A percentile compares a stretch with the other conserved stretches of the same genome.
Evolutionary conservation across 2,329 filamentous ascomycete species (phyloP).

Genomic region (Alternaria sp.): DNA sequence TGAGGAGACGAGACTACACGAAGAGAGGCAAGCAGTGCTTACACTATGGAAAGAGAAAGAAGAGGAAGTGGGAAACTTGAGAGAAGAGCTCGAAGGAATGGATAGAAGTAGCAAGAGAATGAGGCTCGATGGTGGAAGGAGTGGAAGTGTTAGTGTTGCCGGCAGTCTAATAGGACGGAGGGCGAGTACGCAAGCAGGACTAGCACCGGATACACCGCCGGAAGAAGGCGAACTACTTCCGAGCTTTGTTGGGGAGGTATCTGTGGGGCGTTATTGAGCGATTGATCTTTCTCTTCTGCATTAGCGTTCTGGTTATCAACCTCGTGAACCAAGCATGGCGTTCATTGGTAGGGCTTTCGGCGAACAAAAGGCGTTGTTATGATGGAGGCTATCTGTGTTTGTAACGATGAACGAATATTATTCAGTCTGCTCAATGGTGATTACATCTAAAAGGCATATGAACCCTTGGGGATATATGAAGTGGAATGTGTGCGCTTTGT

Average conservation of each 20-base stretch:
- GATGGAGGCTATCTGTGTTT: background rate
- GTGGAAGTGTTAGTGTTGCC: slow-evolving; percentile 21
- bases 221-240: slow-evolving; percentile 34
- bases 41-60: slow-evolving; percentile 37
- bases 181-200: slow-evolving; percentile 22
- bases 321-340: slow-evolving; percentile 9
- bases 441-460: background rate
- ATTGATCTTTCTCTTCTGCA: background rate
- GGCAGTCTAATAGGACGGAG: slow-evolving; percentile 20
- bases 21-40: slow-evolving; percentile 32
- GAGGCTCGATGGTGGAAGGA: slow-evolving; percentile 25
- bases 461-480: background rate
- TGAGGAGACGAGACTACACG: slow-evolving; percentile 26
- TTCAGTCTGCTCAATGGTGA: background rate
- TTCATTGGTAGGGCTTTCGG: slow-evolving; percentile 4
- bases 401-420: background rate
- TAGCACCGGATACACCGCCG: slow-evolving; percentile 31
- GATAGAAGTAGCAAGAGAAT: slow-evolving; percentile 34
- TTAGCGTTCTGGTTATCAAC: slow-evolving; percentile 10
- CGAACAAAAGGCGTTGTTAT: slow-evolving; percentile 5
- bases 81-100: slow-evolving; percentile 31
- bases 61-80: slow-evolving; percentile 27
- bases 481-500: background rate
- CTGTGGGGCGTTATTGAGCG: slow-evolving; percentile 21
- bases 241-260: slow-evolving; percentile 34